Evolutionary conservation across 2,329 filamentous ascomycete species (phyloP).

Genomic region (Calonectria pseudoturangicola): DNA sequence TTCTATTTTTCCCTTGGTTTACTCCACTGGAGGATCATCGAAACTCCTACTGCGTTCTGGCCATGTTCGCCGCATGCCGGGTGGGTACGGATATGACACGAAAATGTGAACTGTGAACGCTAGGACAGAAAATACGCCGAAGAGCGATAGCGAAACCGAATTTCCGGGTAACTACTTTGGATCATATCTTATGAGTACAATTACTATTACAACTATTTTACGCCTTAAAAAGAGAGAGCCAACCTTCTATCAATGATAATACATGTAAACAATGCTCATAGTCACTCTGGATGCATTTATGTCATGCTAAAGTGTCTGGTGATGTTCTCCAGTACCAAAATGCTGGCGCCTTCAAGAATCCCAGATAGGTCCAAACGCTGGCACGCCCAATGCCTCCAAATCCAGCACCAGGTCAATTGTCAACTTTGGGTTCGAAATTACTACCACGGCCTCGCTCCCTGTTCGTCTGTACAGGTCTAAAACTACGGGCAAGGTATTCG

Average conservation of each 20-base stretch:
- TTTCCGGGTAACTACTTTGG: too few species aligned
- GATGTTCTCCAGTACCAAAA: too few species aligned
- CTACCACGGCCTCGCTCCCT: not conserved
- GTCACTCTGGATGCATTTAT: not conserved
- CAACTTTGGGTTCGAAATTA: slow-evolving; percentile 9
- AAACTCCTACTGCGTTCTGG: not conserved
- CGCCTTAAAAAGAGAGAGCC: not conserved
- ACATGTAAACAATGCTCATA: not conserved
- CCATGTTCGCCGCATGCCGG: not conserved
- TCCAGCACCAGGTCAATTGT: slow-evolving; percentile 15
- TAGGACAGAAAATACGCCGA: not conserved
- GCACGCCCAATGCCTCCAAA: slow-evolving; percentile 2
- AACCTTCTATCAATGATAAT: not conserved
- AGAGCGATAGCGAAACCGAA: not conserved
- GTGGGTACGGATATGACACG: not conserved
- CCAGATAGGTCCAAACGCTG: slow-evolving; percentile 14
- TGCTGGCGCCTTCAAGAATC: not conserved
- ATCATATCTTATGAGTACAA: not conserved
- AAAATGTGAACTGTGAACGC: not conserved
- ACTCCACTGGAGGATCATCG: not conserved
- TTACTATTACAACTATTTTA: slow-evolving; percentile 15
- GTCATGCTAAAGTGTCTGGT: not conserved
- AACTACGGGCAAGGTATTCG: not conserved
- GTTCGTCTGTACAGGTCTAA: slow-evolving; percentile 10
- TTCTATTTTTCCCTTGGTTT: too few species aligned